Evolutionary conservation across 805 yeast species (phyloP).

Genomic region (Pichia californica): DNA sequence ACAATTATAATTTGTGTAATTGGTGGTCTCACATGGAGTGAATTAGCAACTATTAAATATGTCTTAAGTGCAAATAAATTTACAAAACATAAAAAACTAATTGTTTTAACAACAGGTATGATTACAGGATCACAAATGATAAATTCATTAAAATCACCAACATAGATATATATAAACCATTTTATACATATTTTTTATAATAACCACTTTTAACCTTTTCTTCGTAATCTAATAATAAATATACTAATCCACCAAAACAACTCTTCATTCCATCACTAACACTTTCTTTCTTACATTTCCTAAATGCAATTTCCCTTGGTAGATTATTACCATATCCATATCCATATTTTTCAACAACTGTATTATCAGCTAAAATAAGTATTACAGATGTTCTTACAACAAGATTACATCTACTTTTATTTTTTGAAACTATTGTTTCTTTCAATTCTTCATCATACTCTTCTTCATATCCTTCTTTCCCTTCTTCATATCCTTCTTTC

Average conservation of each 20-base stretch:
- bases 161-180: not conserved
- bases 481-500: not conserved
- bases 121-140: constrained; percentile 33
- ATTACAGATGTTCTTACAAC: constrained; percentile 24
- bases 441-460: too few species aligned
- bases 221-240: constrained; percentile 25
- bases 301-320: constrained; percentile 30
- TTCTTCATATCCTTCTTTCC: too few species aligned
- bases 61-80: constrained; percentile 41
- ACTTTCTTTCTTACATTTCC: constrained; percentile 42
- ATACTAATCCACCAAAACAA: constrained; percentile 34
- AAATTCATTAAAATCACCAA: constrained; percentile 12
- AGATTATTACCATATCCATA: constrained; percentile 31
- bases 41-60: constrained; percentile 62
- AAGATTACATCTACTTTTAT: not conserved
- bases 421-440: too few species aligned
- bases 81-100: constrained; percentile 30
- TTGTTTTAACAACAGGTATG: constrained; percentile 40
- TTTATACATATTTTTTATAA: constrained; percentile 15
- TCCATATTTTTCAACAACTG: constrained; percentile 34
- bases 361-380: constrained; percentile 39
- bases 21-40: constrained; percentile 87
- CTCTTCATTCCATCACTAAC: constrained; percentile 38
- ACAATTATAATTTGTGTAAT: constrained; percentile 47
- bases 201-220: constrained; percentile 20